Conservation (phyloP, 164 flowering plant species). For the Vitis amurensis region DNA sequence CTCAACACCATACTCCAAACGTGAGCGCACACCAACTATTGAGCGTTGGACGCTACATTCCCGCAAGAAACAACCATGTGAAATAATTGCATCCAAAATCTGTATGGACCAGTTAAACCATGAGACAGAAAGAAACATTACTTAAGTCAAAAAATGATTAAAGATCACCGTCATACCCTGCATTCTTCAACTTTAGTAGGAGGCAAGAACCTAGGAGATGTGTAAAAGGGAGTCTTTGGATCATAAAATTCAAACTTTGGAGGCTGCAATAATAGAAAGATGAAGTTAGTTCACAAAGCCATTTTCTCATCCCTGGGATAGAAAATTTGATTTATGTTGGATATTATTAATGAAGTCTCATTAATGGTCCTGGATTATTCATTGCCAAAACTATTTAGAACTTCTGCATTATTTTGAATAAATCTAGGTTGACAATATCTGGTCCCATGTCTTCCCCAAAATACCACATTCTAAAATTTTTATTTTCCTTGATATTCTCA, state of each 20-base stretch:
- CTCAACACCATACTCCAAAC: slow-evolving; percentile 81
- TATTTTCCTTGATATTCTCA: no score
- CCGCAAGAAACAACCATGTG: slow-evolving; percentile 93
- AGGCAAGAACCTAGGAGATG: slow-evolving; percentile 89
- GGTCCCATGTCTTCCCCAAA: no score
- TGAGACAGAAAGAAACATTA: slow-evolving; percentile 14
- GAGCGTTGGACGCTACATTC: slow-evolving; percentile 84
- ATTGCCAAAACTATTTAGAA: no score
- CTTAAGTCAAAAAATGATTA: not conserved
- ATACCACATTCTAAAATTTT: no score
- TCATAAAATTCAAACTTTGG: slow-evolving; percentile 84
- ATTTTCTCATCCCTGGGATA: not conserved
- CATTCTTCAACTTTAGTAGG: slow-evolving; percentile 90
- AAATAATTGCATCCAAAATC: slow-evolving; percentile 83
- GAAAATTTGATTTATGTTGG: no score
- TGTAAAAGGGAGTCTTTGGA: slow-evolving; percentile 89
- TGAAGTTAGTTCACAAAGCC: not conserved
- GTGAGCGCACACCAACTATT: slow-evolving; percentile 86
- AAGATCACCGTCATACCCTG: slow-evolving; percentile 53
- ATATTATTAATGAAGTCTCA: no score
- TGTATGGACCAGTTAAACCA: slow-evolving; percentile 30
- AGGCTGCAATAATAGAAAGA: slow-evolving; percentile 44
- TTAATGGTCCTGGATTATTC: no score
- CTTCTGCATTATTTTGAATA: no score
- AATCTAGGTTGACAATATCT: no score